Conservation (phyloP, 2,329 filamentous ascomycete genomes). For the Microcyclospora pomicola region DNA sequence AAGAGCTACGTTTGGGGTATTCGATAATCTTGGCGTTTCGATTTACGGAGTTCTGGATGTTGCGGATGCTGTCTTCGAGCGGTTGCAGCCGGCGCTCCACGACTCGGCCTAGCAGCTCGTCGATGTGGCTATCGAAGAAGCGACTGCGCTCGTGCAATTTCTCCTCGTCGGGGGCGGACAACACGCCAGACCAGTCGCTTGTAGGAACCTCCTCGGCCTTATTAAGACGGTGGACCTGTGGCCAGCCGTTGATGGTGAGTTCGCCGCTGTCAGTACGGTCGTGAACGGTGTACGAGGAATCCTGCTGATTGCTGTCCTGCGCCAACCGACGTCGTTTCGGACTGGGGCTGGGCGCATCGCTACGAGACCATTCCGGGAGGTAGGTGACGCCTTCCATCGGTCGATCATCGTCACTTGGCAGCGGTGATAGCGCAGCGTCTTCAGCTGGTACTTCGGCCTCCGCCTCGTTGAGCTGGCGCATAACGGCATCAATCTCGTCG, state of each 20-base stretch:
- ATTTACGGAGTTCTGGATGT: conserved; percentile 44
- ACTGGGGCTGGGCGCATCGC: conserved; percentile 61
- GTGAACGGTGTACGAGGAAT: conserved; percentile 22
- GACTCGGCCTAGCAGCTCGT: conserved; percentile 66
- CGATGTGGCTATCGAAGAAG: conserved; percentile 86
- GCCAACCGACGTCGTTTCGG: conserved; percentile 26
- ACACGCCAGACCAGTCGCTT: conserved; percentile 85
- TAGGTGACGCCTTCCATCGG: conserved; percentile 19
- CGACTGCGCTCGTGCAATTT: conserved; percentile 68
- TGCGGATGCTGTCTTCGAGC: conserved; percentile 62
- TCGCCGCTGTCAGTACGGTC: conserved; percentile 30
- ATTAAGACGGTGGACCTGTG: conserved; percentile 46
- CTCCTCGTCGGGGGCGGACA: conserved; percentile 68
- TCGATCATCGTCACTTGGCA: conserved; percentile 15
- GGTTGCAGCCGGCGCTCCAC: conserved; percentile 66
- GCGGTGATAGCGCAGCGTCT: conserved; percentile 12
- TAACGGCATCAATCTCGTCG: conserved; percentile 83
- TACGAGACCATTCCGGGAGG: conserved; percentile 32
- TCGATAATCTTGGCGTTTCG: conserved; percentile 54
- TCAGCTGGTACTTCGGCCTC: conserved; percentile 41
- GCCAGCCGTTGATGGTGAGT: conserved; percentile 22
- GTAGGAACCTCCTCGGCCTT: conserved; percentile 50
- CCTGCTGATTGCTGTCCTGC: conserved; percentile 4
- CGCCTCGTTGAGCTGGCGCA: conserved; percentile 66
- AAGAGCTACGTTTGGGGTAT: conserved; percentile 24